Evolutionary conservation across 148 eudicot genomes (phyloP), one percentile per base, ranked within the genome.

Genomic region (Gaultheria prostrata): DNA sequence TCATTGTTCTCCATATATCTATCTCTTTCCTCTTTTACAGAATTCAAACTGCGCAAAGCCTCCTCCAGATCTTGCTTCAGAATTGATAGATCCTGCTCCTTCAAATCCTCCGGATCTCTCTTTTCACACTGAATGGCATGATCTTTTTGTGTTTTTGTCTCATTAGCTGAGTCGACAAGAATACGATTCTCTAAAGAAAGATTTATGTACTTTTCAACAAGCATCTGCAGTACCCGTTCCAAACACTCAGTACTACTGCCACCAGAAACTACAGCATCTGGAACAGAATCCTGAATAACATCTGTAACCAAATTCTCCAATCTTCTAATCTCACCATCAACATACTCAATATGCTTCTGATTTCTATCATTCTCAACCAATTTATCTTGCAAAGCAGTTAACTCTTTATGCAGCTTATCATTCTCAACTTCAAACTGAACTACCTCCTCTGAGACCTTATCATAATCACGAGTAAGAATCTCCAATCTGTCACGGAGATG

Each of bases 21-120:
- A 75, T 92, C 92, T 79, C 88, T 92, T 78, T 95, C 94, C 87
- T 88, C 93, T 86, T 86, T 89, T 89, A 93, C 87, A 70, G 51
- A 70, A 74, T 78, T 85, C 85, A 92, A 65, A 83, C 91, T 94
- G 84, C 74, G 85, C 85, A 86, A 79, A 89, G 88, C 88, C 77
- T 85, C 91, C 79, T 91, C 93, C 85, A 97, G 91, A 77, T 90
- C 90, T 86, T 77, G 87, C 51, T 85, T 90, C 82, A 92, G 80
- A 83, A 83, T 89, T 71, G 59, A 49, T 6, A 85, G 49, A 80
- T 82, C 86, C 77, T 75, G 77, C 86, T 87, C 91, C 83, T 83
- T 92, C 76, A 80, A 87, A 80, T 76, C 82, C 50, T 84, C 85
- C 33, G 78, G 76, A 85, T 82, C 89, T 84, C 67, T 86, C 72